Evolutionary conservation across 495 filamentous ascomycete genomes (phyloP).

Genomic region (Penicillium simplicissimum): DNA sequence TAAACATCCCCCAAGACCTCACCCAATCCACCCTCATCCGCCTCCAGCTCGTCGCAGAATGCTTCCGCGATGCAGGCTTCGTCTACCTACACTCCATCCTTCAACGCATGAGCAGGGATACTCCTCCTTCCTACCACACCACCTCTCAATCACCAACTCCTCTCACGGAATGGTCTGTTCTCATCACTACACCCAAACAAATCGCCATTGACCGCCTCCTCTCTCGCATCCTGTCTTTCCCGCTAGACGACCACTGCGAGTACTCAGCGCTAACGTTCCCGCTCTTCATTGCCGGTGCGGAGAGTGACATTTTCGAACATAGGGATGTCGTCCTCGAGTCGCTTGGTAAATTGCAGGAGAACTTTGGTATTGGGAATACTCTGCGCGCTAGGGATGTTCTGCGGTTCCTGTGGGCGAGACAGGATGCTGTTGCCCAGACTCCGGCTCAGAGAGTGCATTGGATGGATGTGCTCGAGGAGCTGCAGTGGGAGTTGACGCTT

Average conservation of each 20-base stretch:
- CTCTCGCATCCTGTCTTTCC: conserved; percentile 27
- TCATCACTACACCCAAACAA: conserved; percentile 35
- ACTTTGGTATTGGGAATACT: conserved; percentile 49
- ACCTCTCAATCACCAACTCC: neutral
- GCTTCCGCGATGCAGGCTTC: conserved; percentile 46
- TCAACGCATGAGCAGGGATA: conserved; percentile 29
- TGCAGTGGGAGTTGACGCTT: conserved; percentile 47
- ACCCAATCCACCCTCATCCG: conserved; percentile 33
- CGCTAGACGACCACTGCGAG: conserved; percentile 43
- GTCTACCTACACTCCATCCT: conserved; percentile 46
- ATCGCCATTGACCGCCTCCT: conserved; percentile 36
- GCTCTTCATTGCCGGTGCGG: conserved; percentile 44
- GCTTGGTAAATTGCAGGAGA: conserved; percentile 34
- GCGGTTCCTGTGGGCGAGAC: conserved; percentile 34
- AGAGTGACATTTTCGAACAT: conserved; percentile 29
- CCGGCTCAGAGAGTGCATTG: conserved; percentile 30
- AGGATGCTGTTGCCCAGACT: conserved; percentile 16
- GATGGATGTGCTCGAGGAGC: conserved; percentile 42
- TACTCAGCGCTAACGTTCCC: conserved; percentile 49
- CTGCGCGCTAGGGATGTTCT: conserved; percentile 44
- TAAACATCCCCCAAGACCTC: conserved; percentile 39
- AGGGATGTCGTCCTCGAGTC: conserved; percentile 32
- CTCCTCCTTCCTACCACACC: neutral
- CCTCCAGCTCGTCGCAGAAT: conserved; percentile 47
- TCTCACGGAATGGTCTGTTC: conserved; percentile 9